A percentile compares a stretch with the other conserved stretches of the same genome.
These are phyloP conservation scores for Petunia axillaris DNA, from an alignment of 257 asterid genomes.

Conservation along the genomic window DNA sequence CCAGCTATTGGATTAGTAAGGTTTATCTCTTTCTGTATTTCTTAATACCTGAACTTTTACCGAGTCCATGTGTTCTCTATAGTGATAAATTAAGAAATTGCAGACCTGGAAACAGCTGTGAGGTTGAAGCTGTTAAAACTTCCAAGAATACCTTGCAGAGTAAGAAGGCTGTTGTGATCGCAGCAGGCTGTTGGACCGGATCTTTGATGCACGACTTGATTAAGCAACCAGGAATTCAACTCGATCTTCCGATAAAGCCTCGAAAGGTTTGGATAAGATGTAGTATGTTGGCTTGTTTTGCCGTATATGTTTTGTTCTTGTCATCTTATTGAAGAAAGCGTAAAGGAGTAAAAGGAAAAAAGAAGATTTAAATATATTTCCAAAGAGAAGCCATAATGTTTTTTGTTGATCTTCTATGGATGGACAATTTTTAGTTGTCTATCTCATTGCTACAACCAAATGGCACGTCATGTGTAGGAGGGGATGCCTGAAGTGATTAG, in stretches of 20 bases:
- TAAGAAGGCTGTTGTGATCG: conserved; percentile 78
- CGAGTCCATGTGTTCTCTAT: conserved; percentile 14
- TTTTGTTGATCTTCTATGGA: neutral
- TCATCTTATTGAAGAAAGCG: neutral
- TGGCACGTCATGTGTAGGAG: conserved; percentile 7
- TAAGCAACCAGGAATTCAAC: conserved; percentile 48
- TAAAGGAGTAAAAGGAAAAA: neutral
- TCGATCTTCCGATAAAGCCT: conserved; percentile 86
- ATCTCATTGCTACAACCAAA: conserved; percentile 15
- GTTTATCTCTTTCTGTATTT: conserved; percentile 41
- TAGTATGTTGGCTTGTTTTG: conserved; percentile 16
- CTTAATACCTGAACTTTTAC: conserved; percentile 9
- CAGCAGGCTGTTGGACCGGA: conserved; percentile 98
- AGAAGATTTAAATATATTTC: neutral
- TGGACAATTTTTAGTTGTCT: conserved; percentile 1
- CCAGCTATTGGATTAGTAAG: conserved; percentile 74
- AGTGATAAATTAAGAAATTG: conserved; percentile 24
- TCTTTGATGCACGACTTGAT: conserved; percentile 63
- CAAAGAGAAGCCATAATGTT: neutral
- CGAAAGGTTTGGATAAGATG: conserved; percentile 66
- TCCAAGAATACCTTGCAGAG: conserved; percentile 60
- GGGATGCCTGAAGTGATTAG: conserved; percentile 22
- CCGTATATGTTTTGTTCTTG: too few species aligned
- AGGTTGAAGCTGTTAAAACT: conserved; percentile 80
- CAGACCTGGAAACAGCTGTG: conserved; percentile 71